Conservation (phyloP, 345 rosid genomes). For the Syzygium aromaticum region DNA sequence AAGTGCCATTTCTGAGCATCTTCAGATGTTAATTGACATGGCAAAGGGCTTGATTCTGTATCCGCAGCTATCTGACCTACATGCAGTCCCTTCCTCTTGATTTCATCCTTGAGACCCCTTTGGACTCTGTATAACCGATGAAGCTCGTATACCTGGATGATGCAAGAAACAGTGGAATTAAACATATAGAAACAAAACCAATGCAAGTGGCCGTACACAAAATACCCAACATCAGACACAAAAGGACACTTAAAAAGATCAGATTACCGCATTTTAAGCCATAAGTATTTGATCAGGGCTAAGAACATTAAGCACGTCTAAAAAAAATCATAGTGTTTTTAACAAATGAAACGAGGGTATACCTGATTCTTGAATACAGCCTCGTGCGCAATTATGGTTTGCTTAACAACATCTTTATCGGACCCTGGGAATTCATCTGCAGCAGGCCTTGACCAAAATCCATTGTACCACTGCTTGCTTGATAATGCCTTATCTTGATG, state of each 20-base stretch:
- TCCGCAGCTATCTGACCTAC: constrained; percentile 24
- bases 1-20: constrained; percentile 63
- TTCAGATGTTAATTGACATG: constrained; percentile 44
- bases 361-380: constrained; percentile 83
- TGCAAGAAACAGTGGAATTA: neutral
- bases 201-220: neutral
- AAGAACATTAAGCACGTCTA: neutral
- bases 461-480: constrained; percentile 41
- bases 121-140: constrained; percentile 64
- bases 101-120: constrained; percentile 60
- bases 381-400: constrained; percentile 80
- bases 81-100: constrained; percentile 39
- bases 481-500: constrained; percentile 35
- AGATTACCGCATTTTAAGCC: neutral
- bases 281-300: neutral
- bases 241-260: neutral
- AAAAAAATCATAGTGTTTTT: neutral
- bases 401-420: constrained; percentile 58
- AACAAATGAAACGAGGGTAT: neutral
- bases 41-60: constrained; percentile 43
- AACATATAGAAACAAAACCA: neutral
- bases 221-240: neutral
- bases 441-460: constrained; percentile 30
- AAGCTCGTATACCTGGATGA: constrained; percentile 48
- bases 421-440: constrained; percentile 35